Evolutionary conservation across 139 green algal genomes (phyloP).

Genomic region (Ulvella scutata): DNA sequence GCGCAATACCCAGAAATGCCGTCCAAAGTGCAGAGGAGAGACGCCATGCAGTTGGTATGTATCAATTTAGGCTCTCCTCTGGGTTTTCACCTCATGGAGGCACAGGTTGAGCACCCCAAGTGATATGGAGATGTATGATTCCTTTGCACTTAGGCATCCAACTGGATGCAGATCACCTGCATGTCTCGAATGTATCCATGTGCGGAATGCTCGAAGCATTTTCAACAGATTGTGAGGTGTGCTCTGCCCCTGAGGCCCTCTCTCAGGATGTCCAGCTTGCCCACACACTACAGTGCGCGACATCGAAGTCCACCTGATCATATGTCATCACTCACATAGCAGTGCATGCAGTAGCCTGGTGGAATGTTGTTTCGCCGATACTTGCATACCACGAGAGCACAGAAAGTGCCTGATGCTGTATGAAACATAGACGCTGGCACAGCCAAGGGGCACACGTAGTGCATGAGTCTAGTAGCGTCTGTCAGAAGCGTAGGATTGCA

Average conservation of each 20-base stretch:
- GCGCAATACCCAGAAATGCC: constrained; percentile 39
- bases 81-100: not conserved
- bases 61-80: not conserved
- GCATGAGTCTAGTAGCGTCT: not conserved
- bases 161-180: not conserved
- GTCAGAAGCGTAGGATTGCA: not conserved
- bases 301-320: not conserved
- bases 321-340: not conserved
- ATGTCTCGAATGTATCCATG: constrained; percentile 4
- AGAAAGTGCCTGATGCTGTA: not conserved
- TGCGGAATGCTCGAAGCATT: not conserved
- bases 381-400: not conserved
- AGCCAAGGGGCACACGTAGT: not conserved
- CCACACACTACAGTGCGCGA: not conserved
- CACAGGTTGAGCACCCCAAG: not conserved
- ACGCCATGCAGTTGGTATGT: not conserved
- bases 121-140: not conserved
- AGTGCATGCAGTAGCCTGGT: not conserved
- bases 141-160: not conserved
- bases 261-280: not conserved
- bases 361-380: not conserved
- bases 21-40: constrained; percentile 14
- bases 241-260: not conserved
- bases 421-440: not conserved
- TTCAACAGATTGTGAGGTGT: not conserved